Base-by-base conservation (phyloP, 768 basidiomycete species). In the Tulasnella sp. region DNA sequence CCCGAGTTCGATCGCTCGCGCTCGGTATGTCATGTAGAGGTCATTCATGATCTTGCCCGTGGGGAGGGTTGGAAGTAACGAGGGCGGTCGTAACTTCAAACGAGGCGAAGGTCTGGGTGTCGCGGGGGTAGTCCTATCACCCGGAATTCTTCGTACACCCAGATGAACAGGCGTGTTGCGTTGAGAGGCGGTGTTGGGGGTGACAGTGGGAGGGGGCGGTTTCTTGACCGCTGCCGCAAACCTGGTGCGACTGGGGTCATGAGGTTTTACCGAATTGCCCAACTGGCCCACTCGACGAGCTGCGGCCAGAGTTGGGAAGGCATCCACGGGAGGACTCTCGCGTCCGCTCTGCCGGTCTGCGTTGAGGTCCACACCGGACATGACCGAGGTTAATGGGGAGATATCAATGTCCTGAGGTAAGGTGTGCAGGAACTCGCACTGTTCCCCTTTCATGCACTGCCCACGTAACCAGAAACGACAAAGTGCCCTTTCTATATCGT, bases 391-490 rank as follows among this genome's bases (percentile, higher is more conserved):
- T 55, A 91, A 73, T 58, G 78, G 75, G 40, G 80, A 68, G 35
- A 90, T 76, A 65, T 96, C 91, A 37, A 86, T 82, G 62, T 91
- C 84, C 63, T 86, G 82, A 5, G 89, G 90, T 4, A 93, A 73
- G 67, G 88, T 86, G 66, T 96, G 93, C 66, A 96, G 70, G 70
- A 98, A 98, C 71, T 97, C 96, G 79, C 93, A 98, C 62, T 78
- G 80, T 57, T 94, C 92, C 54, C 92, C 87, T 69, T 99, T 99
- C 29, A 93, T 89, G 66, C 96, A 99, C 42, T 91, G 91, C 4
- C 94, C 94, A 49, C 93, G 80, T 29, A 99, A 77, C 96, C 96
- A 99, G 74, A 99, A 99, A 34, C 96, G 84, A 71, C 87, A 92
- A 19, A 97, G 69, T 1, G 93, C 93, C 39, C 93, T 80, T 68